A percentile compares a stretch with the other conserved stretches of the same genome.
Conservation (phyloP, 495 filamentous ascomycete species). For the Haplographium delicatum region DNA sequence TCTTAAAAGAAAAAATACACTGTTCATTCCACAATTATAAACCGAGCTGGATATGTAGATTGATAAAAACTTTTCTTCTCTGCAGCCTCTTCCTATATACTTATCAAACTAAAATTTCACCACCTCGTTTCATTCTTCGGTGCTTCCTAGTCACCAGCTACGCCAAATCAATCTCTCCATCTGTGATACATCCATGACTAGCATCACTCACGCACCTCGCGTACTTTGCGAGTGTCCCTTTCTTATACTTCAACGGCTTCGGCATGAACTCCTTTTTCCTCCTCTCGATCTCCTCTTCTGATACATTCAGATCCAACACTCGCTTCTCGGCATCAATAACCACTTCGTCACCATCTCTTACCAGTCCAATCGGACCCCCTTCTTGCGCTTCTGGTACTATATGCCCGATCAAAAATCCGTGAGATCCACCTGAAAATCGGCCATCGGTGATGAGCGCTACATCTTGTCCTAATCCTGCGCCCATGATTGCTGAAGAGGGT, state of each 20-base stretch:
- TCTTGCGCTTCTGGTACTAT: slow-evolving; percentile 67
- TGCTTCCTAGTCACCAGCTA: no score
- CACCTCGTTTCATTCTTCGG: no score
- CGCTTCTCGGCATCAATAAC: slow-evolving; percentile 66
- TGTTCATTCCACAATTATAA: no score
- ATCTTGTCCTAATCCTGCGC: slow-evolving; percentile 75
- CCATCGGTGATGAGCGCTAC: slow-evolving; percentile 78
- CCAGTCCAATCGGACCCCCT: slow-evolving; percentile 64
- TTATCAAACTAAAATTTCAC: no score
- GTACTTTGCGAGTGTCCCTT: slow-evolving; percentile 77
- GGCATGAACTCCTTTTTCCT: slow-evolving; percentile 60
- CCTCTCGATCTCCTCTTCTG: slow-evolving; percentile 56
- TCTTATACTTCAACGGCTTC: slow-evolving; percentile 60
- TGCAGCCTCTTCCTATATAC: no score
- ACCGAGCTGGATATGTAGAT: no score
- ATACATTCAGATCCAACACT: slow-evolving; percentile 54
- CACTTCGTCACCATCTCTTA: slow-evolving; percentile 63
- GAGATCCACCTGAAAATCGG: slow-evolving; percentile 69
- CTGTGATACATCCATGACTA: slow-evolving; percentile 76
- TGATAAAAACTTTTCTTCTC: no score
- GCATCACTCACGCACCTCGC: slow-evolving; percentile 65
- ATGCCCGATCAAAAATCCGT: slow-evolving; percentile 77
- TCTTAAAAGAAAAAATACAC: no score
- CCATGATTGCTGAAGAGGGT: slow-evolving; percentile 79
- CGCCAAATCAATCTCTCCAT: slow-evolving; percentile 33